A percentile compares a stretch with the other conserved stretches of the same genome.
These are phyloP conservation scores for Fistulifera pelliculosa DNA, from an alignment of 108 stramenopile genomes.

Conservation along the genomic window DNA sequence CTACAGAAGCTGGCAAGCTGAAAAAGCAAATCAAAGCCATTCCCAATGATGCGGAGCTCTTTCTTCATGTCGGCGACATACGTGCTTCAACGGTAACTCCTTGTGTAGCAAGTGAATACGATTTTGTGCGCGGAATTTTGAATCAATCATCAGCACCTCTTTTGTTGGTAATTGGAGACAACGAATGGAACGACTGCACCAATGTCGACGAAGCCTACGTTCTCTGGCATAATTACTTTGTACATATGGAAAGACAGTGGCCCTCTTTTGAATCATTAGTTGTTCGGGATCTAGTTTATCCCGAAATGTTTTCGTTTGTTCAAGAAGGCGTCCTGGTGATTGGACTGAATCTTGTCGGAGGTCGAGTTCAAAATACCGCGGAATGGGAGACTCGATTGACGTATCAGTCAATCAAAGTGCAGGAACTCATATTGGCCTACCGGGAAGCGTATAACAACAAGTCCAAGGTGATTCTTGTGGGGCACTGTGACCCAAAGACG, in stretches of 20 bases:
- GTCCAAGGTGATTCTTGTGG: conserved; percentile 19
- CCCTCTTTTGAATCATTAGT: conserved; percentile 13
- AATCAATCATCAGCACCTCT: conserved; percentile 45
- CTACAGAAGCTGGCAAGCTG: conserved; percentile 2
- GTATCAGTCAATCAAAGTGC: conserved; percentile 11
- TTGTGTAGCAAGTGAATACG: conserved; percentile 38
- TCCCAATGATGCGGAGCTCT: conserved; percentile 48
- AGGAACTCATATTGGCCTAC: conserved; percentile 6
- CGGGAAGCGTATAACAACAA: conserved; percentile 14
- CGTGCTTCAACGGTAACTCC: conserved; percentile 4
- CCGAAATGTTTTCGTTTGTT: conserved; percentile 26
- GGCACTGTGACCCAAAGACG: conserved; percentile 13
- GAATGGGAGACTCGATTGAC: conserved; percentile 21
- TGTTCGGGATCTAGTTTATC: conserved; percentile 4
- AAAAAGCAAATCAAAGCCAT: conserved; percentile 9
- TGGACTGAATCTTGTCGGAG: conserved; percentile 31
- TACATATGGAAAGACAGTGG: conserved; percentile 13
- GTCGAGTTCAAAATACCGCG: conserved; percentile 5
- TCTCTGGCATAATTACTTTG: conserved; percentile 16
- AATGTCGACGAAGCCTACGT: conserved; percentile 18
- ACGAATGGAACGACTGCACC: conserved; percentile 45
- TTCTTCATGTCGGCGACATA: conserved; percentile 65
- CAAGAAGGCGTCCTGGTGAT: conserved; percentile 22
- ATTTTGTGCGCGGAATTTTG: conserved; percentile 37
- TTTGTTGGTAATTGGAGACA: conserved; percentile 50